Base-by-base conservation (phyloP, 78 protist genomes). In the Ministeria vibrans region DNA sequence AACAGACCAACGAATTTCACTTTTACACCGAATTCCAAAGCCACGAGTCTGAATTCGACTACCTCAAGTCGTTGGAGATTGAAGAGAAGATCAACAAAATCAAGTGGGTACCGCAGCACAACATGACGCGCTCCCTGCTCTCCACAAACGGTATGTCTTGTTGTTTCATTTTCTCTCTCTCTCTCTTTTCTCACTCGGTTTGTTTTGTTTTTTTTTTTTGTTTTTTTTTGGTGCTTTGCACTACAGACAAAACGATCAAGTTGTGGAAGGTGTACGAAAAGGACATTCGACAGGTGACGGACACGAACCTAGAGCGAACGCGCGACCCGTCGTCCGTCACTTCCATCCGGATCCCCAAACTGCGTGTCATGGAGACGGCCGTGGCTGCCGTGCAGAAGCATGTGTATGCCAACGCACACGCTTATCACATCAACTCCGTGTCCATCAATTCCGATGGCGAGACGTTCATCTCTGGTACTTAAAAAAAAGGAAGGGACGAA, bases 41-140 rank as follows among this genome's bases (percentile, higher is more conserved):
- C 78, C 99, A 97, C 78, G 96, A 94, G 76, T 89, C 97, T 28
- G 96, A 94, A 80, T 97, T 98, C 75, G 99, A 98, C 84, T 96
- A 93, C 46, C 86, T 98, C 38, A 95, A 97, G 85, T 70, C 88
- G 30, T 74, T 95, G 34, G 99, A 97, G 64, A 97, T 98, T 78
- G 99, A 96, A 79, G 99, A 97, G 80, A 94, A 94, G 83, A 95
- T 98, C 62, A 98, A 98, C 95, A 80, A 87, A 62, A 92, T 96
- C 39, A 82, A 82, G 75, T 97, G 95, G 96, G 59, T 93, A 36
- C 68, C 82, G 45, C 88, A 70, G 32, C 44, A 39, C 30, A 85
- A 82, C 61, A 62, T 53, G 28, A 76, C 96, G 2, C 88, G 79
- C 39, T 77, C 90, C 43, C 84, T 97, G 44, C 86, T 97, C 20